Evolutionary conservation across 208 protist genomes (phyloP).

Genomic region (Trichomonas vaginalis): DNA sequence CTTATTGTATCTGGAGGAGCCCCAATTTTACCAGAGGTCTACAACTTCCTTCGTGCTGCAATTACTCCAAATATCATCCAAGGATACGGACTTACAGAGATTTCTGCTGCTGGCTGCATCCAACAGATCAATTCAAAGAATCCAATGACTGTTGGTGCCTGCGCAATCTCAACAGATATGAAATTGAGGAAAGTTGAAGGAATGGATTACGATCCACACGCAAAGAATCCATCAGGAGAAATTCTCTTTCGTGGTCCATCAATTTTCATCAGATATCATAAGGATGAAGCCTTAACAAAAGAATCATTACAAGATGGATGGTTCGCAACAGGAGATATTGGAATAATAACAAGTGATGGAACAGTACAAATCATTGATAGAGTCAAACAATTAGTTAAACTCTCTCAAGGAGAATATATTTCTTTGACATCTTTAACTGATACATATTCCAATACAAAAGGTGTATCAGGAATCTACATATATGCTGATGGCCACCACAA

Average conservation of each 20-base stretch:
- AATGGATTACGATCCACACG: neutral
- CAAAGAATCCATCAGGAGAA: neutral
- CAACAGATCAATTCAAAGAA: neutral
- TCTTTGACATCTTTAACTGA: constrained; percentile 20
- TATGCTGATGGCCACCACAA: neutral
- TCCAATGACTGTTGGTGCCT: neutral
- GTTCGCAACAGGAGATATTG: constrained; percentile 35
- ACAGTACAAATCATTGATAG: constrained; percentile 33
- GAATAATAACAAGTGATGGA: constrained; percentile 20
- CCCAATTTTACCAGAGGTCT: constrained; percentile 45
- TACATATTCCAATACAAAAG: neutral
- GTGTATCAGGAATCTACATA: neutral
- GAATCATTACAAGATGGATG: constrained; percentile 20
- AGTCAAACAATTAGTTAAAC: constrained; percentile 37
- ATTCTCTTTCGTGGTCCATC: neutral
- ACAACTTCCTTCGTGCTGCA: constrained; percentile 44
- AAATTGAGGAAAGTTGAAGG: neutral
- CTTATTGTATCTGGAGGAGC: constrained; percentile 50
- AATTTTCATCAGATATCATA: neutral
- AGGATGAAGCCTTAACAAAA: neutral
- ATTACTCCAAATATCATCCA: constrained; percentile 28
- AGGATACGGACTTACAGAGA: constrained; percentile 40
- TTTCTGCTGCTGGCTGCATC: constrained; percentile 19
- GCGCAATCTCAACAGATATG: neutral
- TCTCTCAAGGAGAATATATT: constrained; percentile 35